These are phyloP conservation scores for Avena atlantica DNA, from an alignment of 176 grass and related monocot species.

Conservation along the genomic window DNA sequence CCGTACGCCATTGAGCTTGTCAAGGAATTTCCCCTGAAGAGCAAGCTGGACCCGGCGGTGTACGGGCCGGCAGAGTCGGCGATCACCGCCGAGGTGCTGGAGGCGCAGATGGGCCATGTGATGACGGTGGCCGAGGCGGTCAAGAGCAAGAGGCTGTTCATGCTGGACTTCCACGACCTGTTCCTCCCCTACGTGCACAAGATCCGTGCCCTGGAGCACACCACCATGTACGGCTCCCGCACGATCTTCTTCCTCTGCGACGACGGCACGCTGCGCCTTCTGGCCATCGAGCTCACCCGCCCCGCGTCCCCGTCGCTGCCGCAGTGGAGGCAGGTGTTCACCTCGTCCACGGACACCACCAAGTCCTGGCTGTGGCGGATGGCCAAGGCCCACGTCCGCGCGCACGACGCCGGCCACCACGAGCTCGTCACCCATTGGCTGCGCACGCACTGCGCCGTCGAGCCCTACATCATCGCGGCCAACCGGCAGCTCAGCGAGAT, in stretches of 20 bases:
- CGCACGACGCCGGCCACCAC: constrained; percentile 79
- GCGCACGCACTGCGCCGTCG: constrained; percentile 73
- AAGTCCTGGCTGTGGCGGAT: constrained; percentile 71
- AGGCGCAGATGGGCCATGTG: constrained; percentile 45
- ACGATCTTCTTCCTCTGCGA: constrained; percentile 77
- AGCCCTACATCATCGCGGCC: constrained; percentile 82
- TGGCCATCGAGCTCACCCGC: constrained; percentile 85
- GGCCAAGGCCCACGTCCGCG: constrained; percentile 81
- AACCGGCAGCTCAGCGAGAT: constrained; percentile 86
- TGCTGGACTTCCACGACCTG: constrained; percentile 83
- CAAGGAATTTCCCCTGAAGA: constrained; percentile 73
- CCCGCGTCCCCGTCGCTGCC: constrained; percentile 49
- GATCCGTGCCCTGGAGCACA: constrained; percentile 58
- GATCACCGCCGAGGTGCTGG: constrained; percentile 61
- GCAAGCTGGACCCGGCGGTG: constrained; percentile 71
- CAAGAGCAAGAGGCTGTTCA: constrained; percentile 67
- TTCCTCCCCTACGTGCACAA: constrained; percentile 84
- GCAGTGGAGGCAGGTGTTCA: constrained; percentile 74
- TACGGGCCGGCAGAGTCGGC: constrained; percentile 75
- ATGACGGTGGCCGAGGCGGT: constrained; percentile 72
- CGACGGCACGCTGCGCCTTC: constrained; percentile 63
- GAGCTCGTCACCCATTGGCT: constrained; percentile 87
- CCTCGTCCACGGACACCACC: constrained; percentile 57
- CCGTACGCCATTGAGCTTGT: constrained; percentile 80
- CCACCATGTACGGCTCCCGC: constrained; percentile 79